Evolutionary conservation across 306 rosid genomes (phyloP).

Genomic region (Malus sieversii): DNA sequence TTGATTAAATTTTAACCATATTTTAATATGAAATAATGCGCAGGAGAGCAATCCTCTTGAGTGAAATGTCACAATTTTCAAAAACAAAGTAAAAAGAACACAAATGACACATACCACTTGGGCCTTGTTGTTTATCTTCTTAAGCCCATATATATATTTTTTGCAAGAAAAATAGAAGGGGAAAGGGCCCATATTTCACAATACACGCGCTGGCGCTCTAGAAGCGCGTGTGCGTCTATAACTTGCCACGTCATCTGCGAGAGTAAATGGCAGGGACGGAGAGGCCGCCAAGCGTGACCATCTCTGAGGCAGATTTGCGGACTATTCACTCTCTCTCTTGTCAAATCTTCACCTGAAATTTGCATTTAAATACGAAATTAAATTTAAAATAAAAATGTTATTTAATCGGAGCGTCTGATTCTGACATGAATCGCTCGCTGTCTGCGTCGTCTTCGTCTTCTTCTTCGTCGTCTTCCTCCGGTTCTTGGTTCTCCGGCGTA

Average conservation of each 20-base stretch:
- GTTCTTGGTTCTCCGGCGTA: conserved; percentile 86
- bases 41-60: too few species aligned
- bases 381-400: background rate
- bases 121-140: too few species aligned
- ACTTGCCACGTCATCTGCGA: background rate
- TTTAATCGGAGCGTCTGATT: conserved; percentile 14
- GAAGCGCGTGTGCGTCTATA: background rate
- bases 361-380: background rate
- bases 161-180: too few species aligned
- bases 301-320: background rate
- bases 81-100: too few species aligned
- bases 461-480: conserved; percentile 37
- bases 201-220: background rate
- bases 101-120: too few species aligned
- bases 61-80: too few species aligned
- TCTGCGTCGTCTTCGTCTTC: conserved; percentile 38
- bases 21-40: too few species aligned
- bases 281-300: background rate
- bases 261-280: background rate
- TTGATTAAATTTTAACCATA: too few species aligned
- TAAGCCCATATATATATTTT: too few species aligned
- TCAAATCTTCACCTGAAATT: background rate
- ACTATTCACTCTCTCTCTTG: background rate
- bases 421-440: conserved; percentile 49
- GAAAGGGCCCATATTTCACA: background rate